Evolutionary conservation across 768 basidiomycete species (phyloP), one percentile per base, ranked within the genome.

Genomic region (Myochromella boudieri): DNA sequence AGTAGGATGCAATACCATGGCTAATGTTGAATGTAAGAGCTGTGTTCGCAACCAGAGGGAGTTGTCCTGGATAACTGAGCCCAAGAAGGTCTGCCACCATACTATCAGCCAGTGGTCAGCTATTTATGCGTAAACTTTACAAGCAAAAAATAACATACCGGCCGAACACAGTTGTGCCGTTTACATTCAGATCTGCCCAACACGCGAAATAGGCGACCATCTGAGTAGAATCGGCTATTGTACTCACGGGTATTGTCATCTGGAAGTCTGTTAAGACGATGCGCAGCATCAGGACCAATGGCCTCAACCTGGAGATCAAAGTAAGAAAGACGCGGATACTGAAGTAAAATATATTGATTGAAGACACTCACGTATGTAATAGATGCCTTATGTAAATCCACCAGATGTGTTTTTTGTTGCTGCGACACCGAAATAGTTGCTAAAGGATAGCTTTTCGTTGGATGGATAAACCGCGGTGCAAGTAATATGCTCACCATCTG

Each of bases 111-210:
- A 9, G 29, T 10, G 17, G 14, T 31, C 9, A 25, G 2, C 20
- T 22, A 22, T 34, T 21, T 36, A 40, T 24, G 15, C n/a, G n/a
- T 3, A 15, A 4, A 25, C 25, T 7, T 5, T 2, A 10, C 11
- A 4, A n/a, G n/a, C 4, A 11, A 20, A 3, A 6, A 24, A 33
- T 27, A 21, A 47, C 52, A 21, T 46, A 68, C 70, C 69, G 59
- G 27, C 70, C 70, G 52, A 72, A 72, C 4, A 74, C 68, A 12
- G 69, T 71, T 3, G 67, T 70, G 37, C 71, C 71, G 43, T 71
- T 70, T 5, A 55, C 49, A 41, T 71, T 72, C 42, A 71, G 42
- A 46, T 71, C 67, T 68, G 27, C 22, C 10, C 6, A 18, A 3
- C 12, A 20, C 2, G 41, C 18, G 44, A 20, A 8, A 49, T 17